phyloP scores from a whole-genome alignment of 2,329 filamentous ascomycete genomes.

The Phaeosphaeriaceae sp. region DNA sequence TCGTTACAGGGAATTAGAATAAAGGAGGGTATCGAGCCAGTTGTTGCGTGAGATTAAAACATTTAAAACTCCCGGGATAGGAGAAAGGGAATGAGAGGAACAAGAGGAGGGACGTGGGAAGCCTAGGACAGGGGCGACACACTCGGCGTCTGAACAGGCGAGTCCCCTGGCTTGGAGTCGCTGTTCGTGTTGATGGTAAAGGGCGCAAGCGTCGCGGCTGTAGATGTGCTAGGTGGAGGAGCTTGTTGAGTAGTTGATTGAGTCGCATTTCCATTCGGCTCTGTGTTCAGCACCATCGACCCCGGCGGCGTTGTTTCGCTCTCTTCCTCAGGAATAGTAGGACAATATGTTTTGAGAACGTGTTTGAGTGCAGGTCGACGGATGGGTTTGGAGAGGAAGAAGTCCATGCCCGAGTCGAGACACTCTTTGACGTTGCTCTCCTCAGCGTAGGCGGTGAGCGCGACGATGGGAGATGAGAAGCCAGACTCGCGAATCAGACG shows the following conservation, averaged over 20 bases:
- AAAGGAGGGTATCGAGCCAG: not conserved
- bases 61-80: too few species aligned
- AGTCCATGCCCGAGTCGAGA: slow-evolving; percentile 90
- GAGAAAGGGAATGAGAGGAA: not conserved
- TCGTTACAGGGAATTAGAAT: not conserved
- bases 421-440: slow-evolving; percentile 80
- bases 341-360: slow-evolving; percentile 80
- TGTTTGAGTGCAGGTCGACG: slow-evolving; percentile 85
- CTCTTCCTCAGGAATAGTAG: slow-evolving; percentile 78
- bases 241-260: not conserved
- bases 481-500: slow-evolving; percentile 85
- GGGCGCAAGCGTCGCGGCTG: not conserved
- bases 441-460: slow-evolving; percentile 87
- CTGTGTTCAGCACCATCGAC: not conserved
- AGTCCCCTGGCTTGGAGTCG: not conserved
- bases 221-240: not conserved
- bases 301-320: slow-evolving; percentile 34
- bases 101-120: not conserved
- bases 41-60: not conserved
- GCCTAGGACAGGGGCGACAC: not conserved
- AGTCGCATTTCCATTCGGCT: not conserved
- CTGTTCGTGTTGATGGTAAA: not conserved
- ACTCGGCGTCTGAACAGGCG: not conserved
- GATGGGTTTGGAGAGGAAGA: slow-evolving; percentile 81
- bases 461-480: slow-evolving; percentile 87